These are phyloP conservation scores for Alternaria consortialis DNA, from an alignment of 2,329 filamentous ascomycete species.

Conservation along the genomic window DNA sequence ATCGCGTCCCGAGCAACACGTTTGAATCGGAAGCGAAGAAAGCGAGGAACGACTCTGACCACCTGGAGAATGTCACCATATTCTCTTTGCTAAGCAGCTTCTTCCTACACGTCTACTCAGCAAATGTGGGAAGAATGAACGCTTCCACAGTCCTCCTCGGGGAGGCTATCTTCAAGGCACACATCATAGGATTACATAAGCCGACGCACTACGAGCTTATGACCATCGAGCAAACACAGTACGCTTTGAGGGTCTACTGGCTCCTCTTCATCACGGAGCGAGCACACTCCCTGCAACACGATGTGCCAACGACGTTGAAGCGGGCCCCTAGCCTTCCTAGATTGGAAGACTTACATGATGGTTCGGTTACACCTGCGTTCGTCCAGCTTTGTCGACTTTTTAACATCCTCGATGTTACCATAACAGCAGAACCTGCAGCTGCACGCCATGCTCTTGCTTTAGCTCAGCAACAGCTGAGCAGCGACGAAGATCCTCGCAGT, in stretches of 20 bases:
- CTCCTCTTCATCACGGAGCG: conserved; percentile 49
- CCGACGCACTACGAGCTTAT: conserved; percentile 36
- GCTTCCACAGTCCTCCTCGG: conserved; percentile 44
- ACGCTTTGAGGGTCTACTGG: conserved; percentile 47
- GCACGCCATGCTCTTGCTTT: conserved; percentile 42
- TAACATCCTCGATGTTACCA: conserved; percentile 46
- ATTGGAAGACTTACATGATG: conserved; percentile 43
- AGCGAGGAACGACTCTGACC: conserved; percentile 41
- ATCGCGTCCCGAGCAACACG: conserved; percentile 39
- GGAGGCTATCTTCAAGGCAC: conserved; percentile 46
- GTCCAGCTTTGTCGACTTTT: conserved; percentile 47
- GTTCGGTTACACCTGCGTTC: conserved; percentile 44
- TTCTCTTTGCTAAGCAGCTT: conserved; percentile 43
- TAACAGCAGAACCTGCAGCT: conserved; percentile 42
- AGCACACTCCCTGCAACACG: conserved; percentile 48
- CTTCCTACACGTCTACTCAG: conserved; percentile 48
- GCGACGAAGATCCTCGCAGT: conserved; percentile 38
- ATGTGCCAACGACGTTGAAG: conserved; percentile 45
- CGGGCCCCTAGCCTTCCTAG: conserved; percentile 40
- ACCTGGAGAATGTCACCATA: conserved; percentile 43
- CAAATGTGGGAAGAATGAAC: conserved; percentile 48
- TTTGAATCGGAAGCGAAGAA: conserved; percentile 44
- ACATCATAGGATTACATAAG: conserved; percentile 45
- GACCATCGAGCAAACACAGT: conserved; percentile 38
- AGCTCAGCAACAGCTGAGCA: conserved; percentile 45